phyloP scores from a whole-genome alignment of 306 rosid genomes.

The Hylodesmum podocarpum region DNA sequence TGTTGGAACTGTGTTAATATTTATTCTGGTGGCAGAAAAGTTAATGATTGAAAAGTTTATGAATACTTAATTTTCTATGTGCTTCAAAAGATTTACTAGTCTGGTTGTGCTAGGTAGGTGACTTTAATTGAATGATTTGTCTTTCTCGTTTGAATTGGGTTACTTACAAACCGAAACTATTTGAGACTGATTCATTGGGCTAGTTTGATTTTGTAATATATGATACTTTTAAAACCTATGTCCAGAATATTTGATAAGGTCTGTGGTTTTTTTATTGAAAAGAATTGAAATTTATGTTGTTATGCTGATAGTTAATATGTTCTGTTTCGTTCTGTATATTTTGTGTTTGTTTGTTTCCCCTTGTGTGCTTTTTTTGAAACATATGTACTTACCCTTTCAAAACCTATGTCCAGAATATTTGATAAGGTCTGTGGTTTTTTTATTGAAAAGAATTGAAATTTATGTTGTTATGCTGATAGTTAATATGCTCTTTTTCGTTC shows the following conservation, averaged over 20 bases:
- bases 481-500: background rate
- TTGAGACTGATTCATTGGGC: background rate
- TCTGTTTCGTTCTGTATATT: background rate
- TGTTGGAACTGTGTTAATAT: background rate
- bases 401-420: background rate
- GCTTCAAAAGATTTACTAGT: background rate
- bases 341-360: background rate
- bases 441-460: conserved; percentile 3
- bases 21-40: background rate
- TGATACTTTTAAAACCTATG: background rate
- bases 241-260: background rate
- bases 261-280: background rate
- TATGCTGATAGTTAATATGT: background rate
- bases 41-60: too few species aligned
- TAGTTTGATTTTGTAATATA: background rate
- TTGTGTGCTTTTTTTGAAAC: background rate
- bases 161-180: background rate
- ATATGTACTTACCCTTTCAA: conserved; percentile 9
- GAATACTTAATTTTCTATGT: background rate
- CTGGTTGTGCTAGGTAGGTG: background rate
- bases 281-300: background rate
- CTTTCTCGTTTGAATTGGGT: background rate
- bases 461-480: background rate
- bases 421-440: background rate
- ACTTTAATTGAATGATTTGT: background rate